Evolutionary conservation across 352 stramenopile species (phyloP).

Genomic region (Paralagenidium karlingii): DNA sequence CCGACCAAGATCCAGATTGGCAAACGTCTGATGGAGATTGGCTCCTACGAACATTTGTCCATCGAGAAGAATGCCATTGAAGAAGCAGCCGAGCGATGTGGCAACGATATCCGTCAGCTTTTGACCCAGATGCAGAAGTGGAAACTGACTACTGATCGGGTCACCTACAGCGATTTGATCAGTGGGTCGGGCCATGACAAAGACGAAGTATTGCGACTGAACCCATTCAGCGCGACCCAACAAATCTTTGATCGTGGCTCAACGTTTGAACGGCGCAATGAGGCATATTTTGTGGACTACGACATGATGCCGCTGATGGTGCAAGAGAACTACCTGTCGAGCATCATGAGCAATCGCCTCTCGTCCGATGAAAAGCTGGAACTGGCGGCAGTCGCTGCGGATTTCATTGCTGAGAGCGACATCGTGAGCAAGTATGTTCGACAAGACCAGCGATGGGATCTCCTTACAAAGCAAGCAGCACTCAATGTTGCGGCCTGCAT

Average conservation of each 20-base stretch:
- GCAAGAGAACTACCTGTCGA: constrained; percentile 84
- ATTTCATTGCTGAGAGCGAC: constrained; percentile 85
- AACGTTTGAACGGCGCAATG: constrained; percentile 80
- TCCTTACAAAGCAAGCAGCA: constrained; percentile 86
- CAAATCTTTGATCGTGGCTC: constrained; percentile 83
- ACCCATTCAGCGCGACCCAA: constrained; percentile 91
- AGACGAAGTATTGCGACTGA: constrained; percentile 89
- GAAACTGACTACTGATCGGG: constrained; percentile 60
- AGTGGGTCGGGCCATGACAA: constrained; percentile 78
- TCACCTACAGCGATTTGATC: constrained; percentile 83
- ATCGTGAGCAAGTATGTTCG: constrained; percentile 67
- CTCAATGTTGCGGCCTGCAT: constrained; percentile 84
- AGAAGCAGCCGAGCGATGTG: constrained; percentile 92
- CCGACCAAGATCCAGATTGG: constrained; percentile 90
- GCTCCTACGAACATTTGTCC: constrained; percentile 73
- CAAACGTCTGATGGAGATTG: constrained; percentile 89
- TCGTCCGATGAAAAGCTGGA: constrained; percentile 76
- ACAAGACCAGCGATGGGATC: constrained; percentile 88
- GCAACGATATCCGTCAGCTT: constrained; percentile 97
- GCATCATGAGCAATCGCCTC: constrained; percentile 61
- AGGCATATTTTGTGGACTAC: constrained; percentile 99
- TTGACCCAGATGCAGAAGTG: constrained; percentile 97
- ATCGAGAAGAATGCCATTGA: constrained; percentile 96
- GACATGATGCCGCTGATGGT: constrained; percentile 96
- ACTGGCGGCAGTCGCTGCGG: constrained; percentile 75